phyloP scores from a whole-genome alignment of 768 basidiomycete genomes.

The Kwoniella europaea region DNA sequence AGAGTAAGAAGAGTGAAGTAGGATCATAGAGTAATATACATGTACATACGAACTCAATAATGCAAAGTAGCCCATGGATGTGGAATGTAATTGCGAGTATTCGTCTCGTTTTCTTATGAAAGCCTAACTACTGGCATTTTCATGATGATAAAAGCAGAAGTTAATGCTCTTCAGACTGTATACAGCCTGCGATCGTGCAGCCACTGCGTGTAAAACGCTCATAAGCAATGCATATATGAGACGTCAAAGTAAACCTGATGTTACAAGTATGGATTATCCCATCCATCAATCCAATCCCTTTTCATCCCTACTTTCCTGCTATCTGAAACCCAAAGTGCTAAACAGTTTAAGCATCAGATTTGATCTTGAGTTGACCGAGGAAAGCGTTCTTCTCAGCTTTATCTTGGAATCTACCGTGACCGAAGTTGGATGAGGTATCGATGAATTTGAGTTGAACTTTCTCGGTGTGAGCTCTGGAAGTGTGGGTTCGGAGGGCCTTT shows the following conservation, averaged over 20 bases:
- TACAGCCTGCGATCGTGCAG: not conserved
- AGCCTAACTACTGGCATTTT: too few relatives aligned
- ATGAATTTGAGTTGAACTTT: constrained; percentile 97
- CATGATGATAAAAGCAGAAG: not conserved
- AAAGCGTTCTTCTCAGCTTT: constrained; percentile 95
- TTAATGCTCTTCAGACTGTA: not conserved
- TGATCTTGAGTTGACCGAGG: constrained; percentile 64
- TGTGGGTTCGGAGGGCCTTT: constrained; percentile 95
- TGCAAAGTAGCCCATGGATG: not conserved
- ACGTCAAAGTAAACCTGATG: not conserved
- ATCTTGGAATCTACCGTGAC: constrained; percentile 97
- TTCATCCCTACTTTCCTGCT: not conserved
- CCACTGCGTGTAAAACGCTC: not conserved
- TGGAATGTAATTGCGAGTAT: not conserved
- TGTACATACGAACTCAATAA: not conserved
- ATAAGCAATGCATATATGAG: constrained; percentile 7
- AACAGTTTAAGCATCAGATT: constrained; percentile 48
- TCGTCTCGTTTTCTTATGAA: too few relatives aligned
- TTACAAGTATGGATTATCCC: constrained; percentile 7
- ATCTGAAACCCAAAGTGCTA: not conserved
- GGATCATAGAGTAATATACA: not conserved
- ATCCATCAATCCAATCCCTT: not conserved
- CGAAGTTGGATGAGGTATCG: constrained; percentile 97
- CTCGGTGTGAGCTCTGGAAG: constrained; percentile 81
- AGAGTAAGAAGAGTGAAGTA: not conserved